Conservation (phyloP, 2,329 filamentous ascomycete genomes). For the Leptographium wingfieldii region DNA sequence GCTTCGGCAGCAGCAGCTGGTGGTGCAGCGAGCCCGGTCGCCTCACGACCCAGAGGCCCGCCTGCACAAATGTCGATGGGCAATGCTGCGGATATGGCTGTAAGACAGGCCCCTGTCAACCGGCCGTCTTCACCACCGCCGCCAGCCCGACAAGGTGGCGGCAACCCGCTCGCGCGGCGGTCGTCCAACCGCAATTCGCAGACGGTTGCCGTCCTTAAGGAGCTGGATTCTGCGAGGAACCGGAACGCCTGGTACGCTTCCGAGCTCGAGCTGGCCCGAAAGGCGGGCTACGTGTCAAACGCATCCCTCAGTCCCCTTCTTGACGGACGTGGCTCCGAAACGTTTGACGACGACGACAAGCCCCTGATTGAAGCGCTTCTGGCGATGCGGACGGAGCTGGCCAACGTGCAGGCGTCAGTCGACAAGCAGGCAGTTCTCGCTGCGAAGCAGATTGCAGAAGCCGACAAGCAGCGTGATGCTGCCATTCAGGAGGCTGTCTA, state of each 20-base stretch:
- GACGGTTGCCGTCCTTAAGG: constrained; percentile 66
- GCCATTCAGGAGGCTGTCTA: constrained; percentile 94
- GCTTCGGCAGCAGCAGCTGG: neutral
- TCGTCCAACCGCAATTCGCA: constrained; percentile 50
- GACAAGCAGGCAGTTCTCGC: constrained; percentile 78
- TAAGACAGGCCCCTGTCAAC: constrained; percentile 24
- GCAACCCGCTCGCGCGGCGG: constrained; percentile 46
- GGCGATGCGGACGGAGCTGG: constrained; percentile 78
- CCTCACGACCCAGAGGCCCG: constrained; percentile 29
- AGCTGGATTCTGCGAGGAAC: constrained; percentile 72
- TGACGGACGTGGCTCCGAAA: constrained; percentile 64
- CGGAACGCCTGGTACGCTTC: constrained; percentile 96
- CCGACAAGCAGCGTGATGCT: constrained; percentile 85
- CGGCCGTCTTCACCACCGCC: constrained; percentile 47
- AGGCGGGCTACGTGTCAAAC: constrained; percentile 72
- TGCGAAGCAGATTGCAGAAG: constrained; percentile 80
- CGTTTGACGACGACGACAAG: constrained; percentile 82
- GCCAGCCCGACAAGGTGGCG: constrained; percentile 36
- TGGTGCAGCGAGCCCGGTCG: constrained; percentile 7
- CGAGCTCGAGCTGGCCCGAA: constrained; percentile 81
- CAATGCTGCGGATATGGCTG: constrained; percentile 45
- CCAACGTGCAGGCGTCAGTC: constrained; percentile 79
- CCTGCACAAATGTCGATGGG: constrained; percentile 56
- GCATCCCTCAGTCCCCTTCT: constrained; percentile 57
- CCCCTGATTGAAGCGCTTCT: constrained; percentile 85